Base-by-base conservation (phyloP, 2,329 filamentous ascomycete species). In the Cercospora sp. region DNA sequence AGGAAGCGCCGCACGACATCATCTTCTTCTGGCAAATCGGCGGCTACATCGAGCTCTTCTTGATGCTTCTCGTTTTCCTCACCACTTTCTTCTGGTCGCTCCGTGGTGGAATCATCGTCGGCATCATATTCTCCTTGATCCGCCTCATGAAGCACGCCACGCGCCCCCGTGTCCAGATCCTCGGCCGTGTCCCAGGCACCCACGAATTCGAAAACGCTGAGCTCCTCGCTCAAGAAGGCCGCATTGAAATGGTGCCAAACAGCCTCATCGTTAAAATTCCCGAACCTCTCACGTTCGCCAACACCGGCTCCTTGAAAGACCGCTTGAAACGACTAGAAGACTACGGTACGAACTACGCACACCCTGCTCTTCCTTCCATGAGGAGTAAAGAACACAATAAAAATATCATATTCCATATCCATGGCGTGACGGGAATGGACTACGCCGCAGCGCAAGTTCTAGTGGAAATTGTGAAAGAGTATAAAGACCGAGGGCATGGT, bases 221-320 rank as follows among this genome's bases (percentile, higher is more conserved):
- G 74, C 75, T 90, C 0, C 72, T 75, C 36, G 71, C 70, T 1
- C 69, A 70, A 42, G 72, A 72, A 18, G 69, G 63, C 12, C 65
- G 73, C 30, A 84, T 98, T 3, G 94, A 98, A 78, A 94, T 97
- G 75, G 87, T 97, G 63, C 94, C 97, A 72, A 92, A 94, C 16
- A 96, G 92, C 69, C 83, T 99, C 9, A 97, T 99, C 68, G 93
- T 98, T 75, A 98, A 98, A 83, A 98, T 99, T 65, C 94, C 95
- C 0, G 95, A 99, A 77, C 95, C 95, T 0, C 83, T 99, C 61
- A 98, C 94, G 0, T 99, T 99, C 78, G 94, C 94, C 76, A 99
- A 99, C 78, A 98, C 95, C 0, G 95, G 77, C 20, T 92, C 95
- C 73, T 83, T 99, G 55, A 97, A 96, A 79, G 90, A 90, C 63